Conservation (phyloP, 306 rosid genomes). For the Glycine latifolia region DNA sequence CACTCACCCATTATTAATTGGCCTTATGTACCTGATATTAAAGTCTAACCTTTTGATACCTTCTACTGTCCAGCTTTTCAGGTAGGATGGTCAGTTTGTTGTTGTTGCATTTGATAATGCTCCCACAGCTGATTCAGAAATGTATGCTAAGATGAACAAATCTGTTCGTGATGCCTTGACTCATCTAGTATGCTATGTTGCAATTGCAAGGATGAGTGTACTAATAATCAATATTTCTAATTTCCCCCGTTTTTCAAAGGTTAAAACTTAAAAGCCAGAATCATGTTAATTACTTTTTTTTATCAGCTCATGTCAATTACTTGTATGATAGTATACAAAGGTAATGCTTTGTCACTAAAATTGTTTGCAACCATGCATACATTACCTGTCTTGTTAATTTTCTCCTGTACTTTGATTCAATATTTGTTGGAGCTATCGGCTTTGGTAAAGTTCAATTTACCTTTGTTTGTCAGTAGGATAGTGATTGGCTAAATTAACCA, state of each 20-base stretch:
- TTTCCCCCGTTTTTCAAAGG: neutral
- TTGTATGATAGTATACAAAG: neutral
- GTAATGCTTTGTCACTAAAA: slow-evolving; percentile 19
- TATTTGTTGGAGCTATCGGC: neutral
- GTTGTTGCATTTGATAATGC: no score
- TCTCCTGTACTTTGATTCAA: slow-evolving; percentile 33
- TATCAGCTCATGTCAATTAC: no score
- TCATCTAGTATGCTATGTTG: no score
- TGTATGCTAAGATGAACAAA: no score
- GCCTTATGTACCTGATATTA: neutral
- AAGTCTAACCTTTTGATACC: slow-evolving; percentile 32
- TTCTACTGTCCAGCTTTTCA: no score
- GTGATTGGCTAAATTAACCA: neutral
- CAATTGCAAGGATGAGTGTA: no score
- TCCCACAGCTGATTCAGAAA: no score
- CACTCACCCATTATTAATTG: slow-evolving; percentile 19
- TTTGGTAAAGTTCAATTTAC: no score
- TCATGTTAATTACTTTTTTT: neutral
- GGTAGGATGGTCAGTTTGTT: no score
- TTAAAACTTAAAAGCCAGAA: slow-evolving; percentile 13
- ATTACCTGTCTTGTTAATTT: slow-evolving; percentile 19
- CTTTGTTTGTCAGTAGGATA: neutral
- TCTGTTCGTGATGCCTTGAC: no score
- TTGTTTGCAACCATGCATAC: slow-evolving; percentile 9
- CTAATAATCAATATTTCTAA: neutral